Evolutionary conservation across 768 basidiomycete species (phyloP).

Genomic region (Pulveroboletus sp.): DNA sequence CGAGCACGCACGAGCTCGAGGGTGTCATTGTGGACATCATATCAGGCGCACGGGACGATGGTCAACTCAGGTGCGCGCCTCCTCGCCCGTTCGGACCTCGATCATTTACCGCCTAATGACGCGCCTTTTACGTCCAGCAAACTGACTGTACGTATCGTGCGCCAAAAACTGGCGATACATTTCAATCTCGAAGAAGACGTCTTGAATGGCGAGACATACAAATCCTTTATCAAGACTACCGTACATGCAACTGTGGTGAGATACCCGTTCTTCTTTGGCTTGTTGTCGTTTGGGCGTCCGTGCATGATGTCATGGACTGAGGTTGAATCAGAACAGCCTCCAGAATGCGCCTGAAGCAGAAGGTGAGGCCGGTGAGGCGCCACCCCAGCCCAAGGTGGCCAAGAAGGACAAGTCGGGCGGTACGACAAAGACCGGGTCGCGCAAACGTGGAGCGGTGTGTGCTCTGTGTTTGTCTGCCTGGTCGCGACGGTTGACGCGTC

Average conservation of each 20-base stretch:
- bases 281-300: background rate
- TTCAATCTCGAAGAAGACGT: slow-evolving; percentile 43
- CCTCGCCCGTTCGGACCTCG: background rate
- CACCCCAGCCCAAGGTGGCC: background rate
- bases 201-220: slow-evolving; percentile 45
- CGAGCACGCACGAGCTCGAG: slow-evolving; percentile 15
- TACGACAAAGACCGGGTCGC: slow-evolving; percentile 1
- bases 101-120: background rate
- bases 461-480: background rate
- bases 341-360: slow-evolving; percentile 3
- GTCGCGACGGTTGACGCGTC: background rate
- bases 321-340: slow-evolving; percentile 8
- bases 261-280: background rate
- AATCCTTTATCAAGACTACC: slow-evolving; percentile 40
- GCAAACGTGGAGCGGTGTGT: slow-evolving; percentile 16
- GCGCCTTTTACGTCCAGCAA: slow-evolving; percentile 14
- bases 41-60: slow-evolving; percentile 20
- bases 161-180: slow-evolving; percentile 46
- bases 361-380: background rate
- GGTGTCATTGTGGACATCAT: slow-evolving; percentile 20
- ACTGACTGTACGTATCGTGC: slow-evolving; percentile 49
- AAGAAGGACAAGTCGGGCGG: slow-evolving; percentile 11
- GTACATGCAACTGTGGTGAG: slow-evolving; percentile 17
- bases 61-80: slow-evolving; percentile 16
- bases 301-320: slow-evolving; percentile 1